phyloP scores from a whole-genome alignment of 2,329 filamentous ascomycete genomes.

The Hypoxylon sp. region DNA sequence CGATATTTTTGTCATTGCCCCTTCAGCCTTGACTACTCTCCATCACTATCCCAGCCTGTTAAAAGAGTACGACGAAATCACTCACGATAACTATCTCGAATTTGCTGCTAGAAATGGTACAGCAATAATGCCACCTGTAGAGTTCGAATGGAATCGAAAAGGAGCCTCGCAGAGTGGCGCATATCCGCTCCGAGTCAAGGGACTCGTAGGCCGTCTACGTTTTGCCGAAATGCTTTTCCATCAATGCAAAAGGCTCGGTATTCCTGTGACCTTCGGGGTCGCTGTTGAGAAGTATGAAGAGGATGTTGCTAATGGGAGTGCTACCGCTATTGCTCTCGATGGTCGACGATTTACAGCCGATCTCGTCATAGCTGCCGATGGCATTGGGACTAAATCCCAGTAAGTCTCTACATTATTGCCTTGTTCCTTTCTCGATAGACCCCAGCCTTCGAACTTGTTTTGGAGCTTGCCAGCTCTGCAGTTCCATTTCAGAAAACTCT shows the following conservation, averaged over 20 bases:
- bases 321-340: slow-evolving; percentile 43
- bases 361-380: slow-evolving; percentile 54
- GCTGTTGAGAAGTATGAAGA: slow-evolving; percentile 43
- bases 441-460: background rate
- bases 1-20: slow-evolving; percentile 25
- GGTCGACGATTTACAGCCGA: slow-evolving; percentile 50
- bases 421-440: background rate
- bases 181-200: slow-evolving; percentile 32
- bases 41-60: slow-evolving; percentile 26
- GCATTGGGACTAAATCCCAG: slow-evolving; percentile 50
- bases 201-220: background rate
- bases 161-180: slow-evolving; percentile 13
- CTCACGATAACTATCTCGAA: slow-evolving; percentile 3
- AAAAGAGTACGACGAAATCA: slow-evolving; percentile 30
- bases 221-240: slow-evolving; percentile 24
- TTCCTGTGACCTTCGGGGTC: slow-evolving; percentile 39
- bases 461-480: background rate
- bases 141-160: slow-evolving; percentile 31
- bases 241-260: slow-evolving; percentile 36
- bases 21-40: slow-evolving; percentile 25
- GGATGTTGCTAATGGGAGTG: slow-evolving; percentile 31
- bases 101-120: slow-evolving; percentile 13
- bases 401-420: slow-evolving; percentile 4
- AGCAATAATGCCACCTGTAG: slow-evolving; percentile 1
- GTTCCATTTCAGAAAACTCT: background rate